Evolutionary conservation across 2,329 filamentous ascomycete genomes (phyloP).

Genomic region (Exophiala bonariae): DNA sequence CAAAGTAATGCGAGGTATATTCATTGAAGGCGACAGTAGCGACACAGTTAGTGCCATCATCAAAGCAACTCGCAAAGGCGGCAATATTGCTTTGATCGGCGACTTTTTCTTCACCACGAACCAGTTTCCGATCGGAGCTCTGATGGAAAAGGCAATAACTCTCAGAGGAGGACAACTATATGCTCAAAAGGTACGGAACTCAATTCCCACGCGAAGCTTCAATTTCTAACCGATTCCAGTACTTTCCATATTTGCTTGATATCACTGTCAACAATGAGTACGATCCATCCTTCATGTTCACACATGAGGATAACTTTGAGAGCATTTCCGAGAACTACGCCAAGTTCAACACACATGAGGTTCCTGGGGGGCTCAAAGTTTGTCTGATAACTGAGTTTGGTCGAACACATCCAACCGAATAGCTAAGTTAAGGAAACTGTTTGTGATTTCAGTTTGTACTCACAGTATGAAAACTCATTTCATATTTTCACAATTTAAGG

Average conservation of each 20-base stretch:
- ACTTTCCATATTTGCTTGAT: conserved; percentile 33
- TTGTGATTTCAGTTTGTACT: conserved; percentile 41
- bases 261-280: conserved; percentile 29
- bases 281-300: conserved; percentile 35
- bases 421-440: no score
- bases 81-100: conserved; percentile 32
- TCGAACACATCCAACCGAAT: no score
- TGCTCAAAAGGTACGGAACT: conserved; percentile 25
- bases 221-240: conserved; percentile 21
- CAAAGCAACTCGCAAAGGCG: conserved; percentile 33
- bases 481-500: conserved; percentile 32
- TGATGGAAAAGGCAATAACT: conserved; percentile 63
- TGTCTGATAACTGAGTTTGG: conserved; percentile 32
- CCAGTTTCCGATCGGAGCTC: conserved; percentile 76
- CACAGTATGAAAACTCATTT: conserved; percentile 32
- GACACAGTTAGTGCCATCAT: conserved; percentile 33
- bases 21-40: conserved; percentile 30
- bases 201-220: conserved; percentile 30
- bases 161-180: conserved; percentile 5
- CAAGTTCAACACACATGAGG: conserved; percentile 28
- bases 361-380: conserved; percentile 34
- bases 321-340: conserved; percentile 31
- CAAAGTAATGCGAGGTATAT: conserved; percentile 27
- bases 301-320: conserved; percentile 34
- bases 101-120: conserved; percentile 73